Conservation (phyloP, 176 grass and related monocot genomes). For the Phragmites australis region DNA sequence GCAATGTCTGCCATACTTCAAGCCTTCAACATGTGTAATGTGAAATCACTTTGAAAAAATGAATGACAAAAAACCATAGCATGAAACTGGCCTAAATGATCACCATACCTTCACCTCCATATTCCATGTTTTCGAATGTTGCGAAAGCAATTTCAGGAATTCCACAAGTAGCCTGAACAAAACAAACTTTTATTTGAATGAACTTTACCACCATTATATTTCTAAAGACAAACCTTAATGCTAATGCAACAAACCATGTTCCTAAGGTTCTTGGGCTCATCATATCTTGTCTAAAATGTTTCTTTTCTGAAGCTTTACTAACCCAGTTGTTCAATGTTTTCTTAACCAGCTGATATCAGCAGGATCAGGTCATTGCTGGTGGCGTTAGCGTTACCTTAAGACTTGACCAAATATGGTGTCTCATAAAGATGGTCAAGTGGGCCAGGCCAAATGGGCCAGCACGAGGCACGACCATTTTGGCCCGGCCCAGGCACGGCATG, state of each 20-base stretch:
- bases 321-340: background rate
- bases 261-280: conserved; percentile 21
- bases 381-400: background rate
- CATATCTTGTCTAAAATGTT: conserved; percentile 5
- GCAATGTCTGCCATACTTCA: background rate
- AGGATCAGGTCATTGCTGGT: background rate
- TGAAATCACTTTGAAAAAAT: conserved; percentile 23
- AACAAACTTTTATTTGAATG: conserved; percentile 4
- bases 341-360: conserved; percentile 29
- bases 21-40: conserved; percentile 19
- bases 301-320: conserved; percentile 10
- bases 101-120: conserved; percentile 83
- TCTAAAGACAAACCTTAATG: conserved; percentile 3
- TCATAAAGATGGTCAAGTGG: too few relatives aligned
- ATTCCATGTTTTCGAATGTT: conserved; percentile 99
- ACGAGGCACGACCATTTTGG: too few relatives aligned
- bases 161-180: conserved; percentile 88
- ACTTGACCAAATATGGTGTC: background rate
- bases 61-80: conserved; percentile 21
- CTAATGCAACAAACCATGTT: conserved; percentile 22
- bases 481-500: too few relatives aligned
- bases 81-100: conserved; percentile 20
- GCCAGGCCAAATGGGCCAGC: too few relatives aligned
- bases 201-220: background rate
- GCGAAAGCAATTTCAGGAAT: conserved; percentile 92